Percentiles rank a stretch among this genome's conserved stretches.
phyloP scores from a whole-genome alignment of 2,329 filamentous ascomycete species.

The Aureobasidium zeae region DNA sequence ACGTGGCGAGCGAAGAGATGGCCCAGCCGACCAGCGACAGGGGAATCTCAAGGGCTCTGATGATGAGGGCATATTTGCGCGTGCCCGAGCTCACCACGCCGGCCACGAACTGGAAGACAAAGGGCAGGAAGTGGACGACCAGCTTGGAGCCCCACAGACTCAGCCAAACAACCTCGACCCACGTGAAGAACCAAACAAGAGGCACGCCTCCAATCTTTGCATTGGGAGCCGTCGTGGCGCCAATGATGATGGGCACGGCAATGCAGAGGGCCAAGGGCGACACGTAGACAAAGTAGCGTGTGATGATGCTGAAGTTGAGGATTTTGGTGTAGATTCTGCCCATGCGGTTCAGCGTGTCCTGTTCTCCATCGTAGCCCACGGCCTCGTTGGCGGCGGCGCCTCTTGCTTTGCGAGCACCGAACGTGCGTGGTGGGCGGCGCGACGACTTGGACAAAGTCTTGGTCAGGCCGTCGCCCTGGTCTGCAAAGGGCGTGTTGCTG shows the following conservation, averaged over 20 bases:
- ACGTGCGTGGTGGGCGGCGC: constrained; percentile 29
- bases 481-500: constrained; percentile 26
- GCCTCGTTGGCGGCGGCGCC: constrained; percentile 28
- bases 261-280: constrained; percentile 48
- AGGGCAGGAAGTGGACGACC: constrained; percentile 49
- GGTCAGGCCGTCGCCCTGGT: constrained; percentile 9
- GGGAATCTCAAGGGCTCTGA: constrained; percentile 51
- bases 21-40: constrained; percentile 53
- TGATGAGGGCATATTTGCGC: constrained; percentile 52
- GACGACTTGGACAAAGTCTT: constrained; percentile 21
- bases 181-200: constrained; percentile 54
- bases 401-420: constrained; percentile 30
- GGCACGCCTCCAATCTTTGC: constrained; percentile 47
- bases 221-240: constrained; percentile 41
- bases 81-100: constrained; percentile 57
- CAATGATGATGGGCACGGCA: constrained; percentile 54
- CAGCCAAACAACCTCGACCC: constrained; percentile 57
- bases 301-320: constrained; percentile 53
- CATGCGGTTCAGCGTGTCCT: constrained; percentile 49
- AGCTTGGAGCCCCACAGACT: constrained; percentile 55
- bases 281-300: constrained; percentile 55
- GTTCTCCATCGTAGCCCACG: constrained; percentile 37
- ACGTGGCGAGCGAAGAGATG: constrained; percentile 50
- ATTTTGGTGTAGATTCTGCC: constrained; percentile 53
- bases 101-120: constrained; percentile 50